These are phyloP conservation scores for Articulospora tetracladia DNA, from an alignment of 495 filamentous ascomycete genomes.

Conservation along the genomic window DNA sequence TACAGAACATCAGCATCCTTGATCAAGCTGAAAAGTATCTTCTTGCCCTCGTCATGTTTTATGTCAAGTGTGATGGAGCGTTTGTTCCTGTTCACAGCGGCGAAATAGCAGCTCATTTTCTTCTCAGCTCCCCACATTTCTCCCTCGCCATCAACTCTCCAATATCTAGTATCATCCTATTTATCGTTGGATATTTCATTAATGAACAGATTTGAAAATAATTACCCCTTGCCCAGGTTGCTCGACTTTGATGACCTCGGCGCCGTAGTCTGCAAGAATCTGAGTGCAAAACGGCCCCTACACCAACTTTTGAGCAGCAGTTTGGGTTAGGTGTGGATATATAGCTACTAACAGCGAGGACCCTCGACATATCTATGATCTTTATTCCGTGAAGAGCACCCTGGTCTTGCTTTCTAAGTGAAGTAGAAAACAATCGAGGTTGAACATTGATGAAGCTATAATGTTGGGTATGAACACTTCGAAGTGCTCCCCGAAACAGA, in stretches of 20 bases:
- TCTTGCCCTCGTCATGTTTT: constrained; percentile 72
- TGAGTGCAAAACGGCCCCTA: constrained; percentile 81
- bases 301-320: constrained; percentile 36
- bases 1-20: constrained; percentile 78
- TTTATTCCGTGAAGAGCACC: constrained; percentile 72
- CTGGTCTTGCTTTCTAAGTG: background rate
- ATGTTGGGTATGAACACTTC: too few species aligned
- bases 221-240: constrained; percentile 89
- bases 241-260: constrained; percentile 93
- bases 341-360: constrained; percentile 59
- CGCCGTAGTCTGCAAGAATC: constrained; percentile 82
- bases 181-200: constrained; percentile 56
- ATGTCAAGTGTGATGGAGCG: constrained; percentile 89
- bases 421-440: constrained; percentile 1
- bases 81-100: constrained; percentile 86
- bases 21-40: constrained; percentile 77
- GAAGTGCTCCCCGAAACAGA: too few species aligned
- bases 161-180: constrained; percentile 36
- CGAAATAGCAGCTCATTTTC: constrained; percentile 12
- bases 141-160: constrained; percentile 45
- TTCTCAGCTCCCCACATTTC: background rate
- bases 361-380: constrained; percentile 92
- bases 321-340: constrained; percentile 52
- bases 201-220: constrained; percentile 95
- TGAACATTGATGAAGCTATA: background rate